These are phyloP conservation scores for Penicillium sp. DNA, from an alignment of 2,329 filamentous ascomycete species.

Conservation along the genomic window DNA sequence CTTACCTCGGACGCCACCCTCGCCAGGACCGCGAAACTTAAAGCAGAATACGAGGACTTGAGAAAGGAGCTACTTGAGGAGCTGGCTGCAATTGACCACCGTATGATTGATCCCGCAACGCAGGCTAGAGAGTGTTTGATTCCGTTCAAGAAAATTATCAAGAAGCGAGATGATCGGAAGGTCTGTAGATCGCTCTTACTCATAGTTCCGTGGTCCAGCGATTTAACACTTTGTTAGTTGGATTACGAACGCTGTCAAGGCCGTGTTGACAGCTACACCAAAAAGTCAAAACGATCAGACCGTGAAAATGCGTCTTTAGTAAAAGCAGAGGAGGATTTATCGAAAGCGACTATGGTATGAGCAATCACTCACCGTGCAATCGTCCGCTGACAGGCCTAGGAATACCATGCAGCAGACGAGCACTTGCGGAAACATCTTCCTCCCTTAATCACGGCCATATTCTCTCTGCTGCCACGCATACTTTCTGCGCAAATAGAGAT, in stretches of 20 bases:
- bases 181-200: constrained; percentile 34
- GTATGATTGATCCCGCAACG: constrained; percentile 71
- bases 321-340: constrained; percentile 74
- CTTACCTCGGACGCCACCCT: constrained; percentile 68
- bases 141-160: constrained; percentile 79
- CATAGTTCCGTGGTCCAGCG: neutral
- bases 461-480: constrained; percentile 74
- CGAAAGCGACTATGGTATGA: constrained; percentile 66
- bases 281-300: constrained; percentile 71
- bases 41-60: constrained; percentile 71
- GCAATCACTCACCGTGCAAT: neutral
- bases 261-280: constrained; percentile 69
- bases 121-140: constrained; percentile 71
- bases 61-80: constrained; percentile 74
- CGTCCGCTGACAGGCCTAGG: constrained; percentile 48
- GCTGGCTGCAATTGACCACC: constrained; percentile 70
- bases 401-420: constrained; percentile 76
- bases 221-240: constrained; percentile 51
- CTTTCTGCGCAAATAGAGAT: constrained; percentile 73
- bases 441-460: constrained; percentile 70
- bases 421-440: constrained; percentile 74
- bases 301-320: constrained; percentile 73
- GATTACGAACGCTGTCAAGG: constrained; percentile 81
- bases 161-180: constrained; percentile 82
- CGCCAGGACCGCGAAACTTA: constrained; percentile 67